Percentiles rank a stretch among this genome's conserved stretches.
Conservation (phyloP, 108 stramenopile species). For the Skeletonema menzelii region DNA sequence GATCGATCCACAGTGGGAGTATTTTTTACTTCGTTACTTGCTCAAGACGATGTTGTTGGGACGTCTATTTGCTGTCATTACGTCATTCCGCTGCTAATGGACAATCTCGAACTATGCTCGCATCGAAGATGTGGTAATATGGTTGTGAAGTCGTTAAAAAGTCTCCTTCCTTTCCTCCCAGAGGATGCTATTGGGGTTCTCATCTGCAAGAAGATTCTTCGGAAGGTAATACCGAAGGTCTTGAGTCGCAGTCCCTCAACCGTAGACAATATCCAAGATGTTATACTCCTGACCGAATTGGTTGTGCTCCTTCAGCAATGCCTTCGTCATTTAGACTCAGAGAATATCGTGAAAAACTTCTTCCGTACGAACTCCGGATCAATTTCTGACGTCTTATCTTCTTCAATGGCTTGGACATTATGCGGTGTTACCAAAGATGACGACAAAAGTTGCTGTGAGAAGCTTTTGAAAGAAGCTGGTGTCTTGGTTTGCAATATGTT, state of each 20-base stretch:
- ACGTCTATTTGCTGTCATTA: constrained; percentile 22
- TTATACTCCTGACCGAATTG: constrained; percentile 8
- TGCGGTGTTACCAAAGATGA: background rate
- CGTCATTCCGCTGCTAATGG: constrained; percentile 7
- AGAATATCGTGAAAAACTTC: constrained; percentile 15
- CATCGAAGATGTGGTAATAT: constrained; percentile 3
- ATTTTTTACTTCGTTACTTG: constrained; percentile 14
- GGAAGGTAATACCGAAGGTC: constrained; percentile 3
- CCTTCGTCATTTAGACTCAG: constrained; percentile 21
- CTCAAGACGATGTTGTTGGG: constrained; percentile 19
- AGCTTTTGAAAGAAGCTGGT: constrained; percentile 7
- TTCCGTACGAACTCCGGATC: constrained; percentile 15
- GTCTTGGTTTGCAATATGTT: constrained; percentile 16
- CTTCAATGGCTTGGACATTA: background rate
- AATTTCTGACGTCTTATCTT: background rate
- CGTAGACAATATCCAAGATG: background rate
- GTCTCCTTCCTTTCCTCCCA: constrained; percentile 17
- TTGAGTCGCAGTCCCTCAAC: background rate
- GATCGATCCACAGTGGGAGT: background rate
- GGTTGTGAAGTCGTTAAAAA: constrained; percentile 13
- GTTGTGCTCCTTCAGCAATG: constrained; percentile 16
- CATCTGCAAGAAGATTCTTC: constrained; percentile 19
- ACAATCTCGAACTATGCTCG: constrained; percentile 12
- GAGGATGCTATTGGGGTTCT: constrained; percentile 21
- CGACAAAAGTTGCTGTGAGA: background rate